A percentile compares a stretch with the other conserved stretches of the same genome.
Evolutionary conservation across 2,329 filamentous ascomycete species (phyloP).

Genomic region (Fusarium begoniae): DNA sequence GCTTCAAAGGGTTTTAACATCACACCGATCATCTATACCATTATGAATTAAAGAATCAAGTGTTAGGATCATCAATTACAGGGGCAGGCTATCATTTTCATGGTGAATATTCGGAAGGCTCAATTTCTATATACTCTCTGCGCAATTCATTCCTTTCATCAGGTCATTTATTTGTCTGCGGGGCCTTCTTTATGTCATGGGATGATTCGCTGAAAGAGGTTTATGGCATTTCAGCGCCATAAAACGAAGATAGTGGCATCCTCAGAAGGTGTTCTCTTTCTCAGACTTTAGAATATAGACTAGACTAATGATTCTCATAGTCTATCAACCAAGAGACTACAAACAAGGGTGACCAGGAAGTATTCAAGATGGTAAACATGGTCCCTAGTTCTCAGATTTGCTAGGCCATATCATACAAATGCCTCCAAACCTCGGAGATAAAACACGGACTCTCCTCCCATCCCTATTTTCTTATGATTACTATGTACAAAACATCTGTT

Average conservation of each 20-base stretch:
- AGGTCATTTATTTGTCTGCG: rapidly evolving
- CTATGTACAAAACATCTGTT: background rate
- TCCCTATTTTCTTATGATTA: background rate
- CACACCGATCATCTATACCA: background rate
- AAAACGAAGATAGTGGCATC: background rate
- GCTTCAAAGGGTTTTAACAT: background rate
- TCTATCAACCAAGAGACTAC: background rate
- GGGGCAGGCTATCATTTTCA: background rate
- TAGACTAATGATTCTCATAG: too few species aligned
- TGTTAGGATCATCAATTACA: too few species aligned
- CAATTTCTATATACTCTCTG: background rate
- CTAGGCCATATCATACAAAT: background rate
- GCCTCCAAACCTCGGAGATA: background rate
- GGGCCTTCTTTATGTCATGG: background rate
- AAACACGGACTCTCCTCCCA: background rate
- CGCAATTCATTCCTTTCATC: background rate
- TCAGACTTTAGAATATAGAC: background rate
- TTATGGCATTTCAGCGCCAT: background rate
- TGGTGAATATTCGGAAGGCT: background rate
- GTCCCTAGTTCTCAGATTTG: background rate
- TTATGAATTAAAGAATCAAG: background rate
- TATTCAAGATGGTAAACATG: background rate
- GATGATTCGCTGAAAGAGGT: background rate
- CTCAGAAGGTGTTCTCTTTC: background rate
- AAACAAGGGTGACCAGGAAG: too few species aligned